Evolutionary conservation across 2,329 filamentous ascomycete genomes (phyloP), one percentile per base, ranked within the genome.

Genomic region (Furcasterigmium sp.): DNA sequence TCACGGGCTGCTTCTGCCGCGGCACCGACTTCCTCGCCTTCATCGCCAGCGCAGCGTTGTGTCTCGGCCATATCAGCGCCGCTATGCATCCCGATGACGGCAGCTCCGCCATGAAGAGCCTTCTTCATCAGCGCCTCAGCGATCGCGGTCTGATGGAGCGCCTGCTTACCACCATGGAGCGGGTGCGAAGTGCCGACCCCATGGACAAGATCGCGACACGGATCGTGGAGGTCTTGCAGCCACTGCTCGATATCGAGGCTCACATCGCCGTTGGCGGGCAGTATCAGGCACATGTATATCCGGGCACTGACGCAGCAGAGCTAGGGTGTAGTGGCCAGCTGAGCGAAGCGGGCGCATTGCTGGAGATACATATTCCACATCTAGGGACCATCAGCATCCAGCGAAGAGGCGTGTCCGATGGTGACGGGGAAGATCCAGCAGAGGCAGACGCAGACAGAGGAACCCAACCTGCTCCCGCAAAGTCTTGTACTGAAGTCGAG

Each of bases 11-110:
- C 37, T 65, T 65, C 15, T 73, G 69, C 30, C 70, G 73, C 1
- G 71, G 73, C 37, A 61, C 71, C 15, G 74, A 79, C 54, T 79
- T 76, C 48, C 64, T 72, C 2, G 69, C 70, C 1, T 62, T 78
- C 5, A 69, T 77, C 2, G 73, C 73, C 0, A 65, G 68, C 28
- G 71, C 73, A 60, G 70, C 73, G 1, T 59, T 79, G 3, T 63
- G 76, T 20, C 58, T 78, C 1, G 70, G 70, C 1, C 72, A 79
- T 18, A 39, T 39, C 13, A 14, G 23, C 25, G 23, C 23, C 1
- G 15, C 17, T 3, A 6, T 17, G 3, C 37, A 13, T 20, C 9
- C 25, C 4, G 23, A 39, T 5, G 25, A 18, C 10, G 23, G 10
- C 15, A 17, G 17, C 25, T n/a, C n/a, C 8, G 37, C 11, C 8